Base-by-base conservation (phyloP, 179 eudicot species). In the Beta lomatogona region DNA sequence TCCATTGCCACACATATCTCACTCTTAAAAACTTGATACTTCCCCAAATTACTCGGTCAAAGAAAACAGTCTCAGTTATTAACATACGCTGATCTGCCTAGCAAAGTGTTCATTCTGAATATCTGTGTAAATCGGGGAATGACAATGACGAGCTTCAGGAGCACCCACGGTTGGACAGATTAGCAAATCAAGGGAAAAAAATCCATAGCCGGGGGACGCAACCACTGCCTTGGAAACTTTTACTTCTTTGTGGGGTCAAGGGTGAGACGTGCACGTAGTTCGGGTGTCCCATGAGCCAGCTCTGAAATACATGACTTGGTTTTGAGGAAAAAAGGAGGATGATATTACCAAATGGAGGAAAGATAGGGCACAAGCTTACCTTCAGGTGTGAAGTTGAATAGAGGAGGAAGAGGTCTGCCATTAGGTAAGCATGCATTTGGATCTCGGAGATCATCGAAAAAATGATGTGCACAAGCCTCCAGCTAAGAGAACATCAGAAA, bases 381-480 rank as follows among this genome's bases (percentile, higher is more conserved):
- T 91, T 95, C 90, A 73, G 95, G 81, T 31, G 95, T 87, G 68
- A 95, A 95, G 81, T 91, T 77, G 41, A 93, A 91, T 54, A 95
- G 86, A 73, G 94, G 90, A 59, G 99, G 98, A 64, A 95, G 81
- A 14, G 94, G 89, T 71, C 85, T 89, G 52, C 97, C 93, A 61
- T 88, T 90, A 18, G 98, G 95, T 80, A 95, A 89, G 83, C 89
- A 75, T 50, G 92, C 87, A 78, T 90, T 90, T 68, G 99, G 95
- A 58, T 91, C 88, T 83, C 98, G 89, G 78, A 95, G 74, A 81
- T 86, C 92, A 82, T 95, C 91, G 53, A 95, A 95, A 88, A 95
- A 95, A 1, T 92, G 97, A 83, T 95, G 99, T 10, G 99, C 98
- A 82, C 99, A 95, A 16, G 98, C 99, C 81, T 95, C 99, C 88